These are phyloP conservation scores for Scortechinia acanthostroma DNA, from an alignment of 2,329 filamentous ascomycete genomes.

Conservation along the genomic window DNA sequence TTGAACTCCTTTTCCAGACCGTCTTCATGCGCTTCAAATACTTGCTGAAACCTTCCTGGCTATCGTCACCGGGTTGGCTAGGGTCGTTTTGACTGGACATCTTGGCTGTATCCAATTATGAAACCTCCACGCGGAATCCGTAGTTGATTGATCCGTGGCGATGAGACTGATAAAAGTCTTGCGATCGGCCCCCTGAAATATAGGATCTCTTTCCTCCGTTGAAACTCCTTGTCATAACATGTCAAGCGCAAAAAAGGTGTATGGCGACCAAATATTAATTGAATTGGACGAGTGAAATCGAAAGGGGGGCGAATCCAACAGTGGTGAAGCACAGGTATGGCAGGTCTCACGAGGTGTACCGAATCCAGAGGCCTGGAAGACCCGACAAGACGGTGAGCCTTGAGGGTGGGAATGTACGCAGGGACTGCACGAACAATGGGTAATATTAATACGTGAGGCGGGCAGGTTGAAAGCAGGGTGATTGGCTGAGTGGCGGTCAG, in stretches of 20 bases:
- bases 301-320: neutral
- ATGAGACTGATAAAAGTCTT: too few species aligned
- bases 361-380: neutral
- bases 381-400: neutral
- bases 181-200: neutral
- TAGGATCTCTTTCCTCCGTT: neutral
- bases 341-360: neutral
- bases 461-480: too few species aligned
- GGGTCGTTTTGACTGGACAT: conserved; percentile 3
- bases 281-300: neutral
- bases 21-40: conserved; percentile 27
- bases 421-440: too few species aligned
- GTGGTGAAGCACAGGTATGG: neutral
- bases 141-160: too few species aligned
- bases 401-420: too few species aligned
- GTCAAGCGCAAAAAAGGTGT: neutral
- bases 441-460: too few species aligned
- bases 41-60: conserved; percentile 21
- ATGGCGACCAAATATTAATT: neutral
- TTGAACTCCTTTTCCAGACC: conserved; percentile 18
- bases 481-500: too few species aligned
- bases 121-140: too few species aligned
- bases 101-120: too few species aligned
- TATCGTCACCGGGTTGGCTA: conserved; percentile 7
- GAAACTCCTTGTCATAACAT: neutral